phyloP scores from a whole-genome alignment of 306 rosid genomes.

The Sicyos baderoa region DNA sequence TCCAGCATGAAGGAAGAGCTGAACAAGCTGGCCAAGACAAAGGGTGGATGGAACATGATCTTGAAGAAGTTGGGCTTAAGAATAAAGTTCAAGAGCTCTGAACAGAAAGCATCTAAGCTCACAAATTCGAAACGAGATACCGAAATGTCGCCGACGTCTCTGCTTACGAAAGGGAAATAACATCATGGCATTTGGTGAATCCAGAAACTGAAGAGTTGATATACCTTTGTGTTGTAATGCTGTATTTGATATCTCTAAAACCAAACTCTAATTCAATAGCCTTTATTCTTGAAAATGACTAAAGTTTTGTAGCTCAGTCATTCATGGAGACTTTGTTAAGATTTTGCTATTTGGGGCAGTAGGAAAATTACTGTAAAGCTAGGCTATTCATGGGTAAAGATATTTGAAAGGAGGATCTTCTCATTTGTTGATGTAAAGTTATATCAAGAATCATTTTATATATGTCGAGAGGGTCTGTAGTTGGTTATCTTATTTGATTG shows the following conservation, averaged over 20 bases:
- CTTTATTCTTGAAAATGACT: neutral
- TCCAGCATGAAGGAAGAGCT: conserved; percentile 62
- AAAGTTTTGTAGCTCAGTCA: neutral
- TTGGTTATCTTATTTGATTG: too few relatives aligned
- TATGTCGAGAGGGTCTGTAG: too few relatives aligned
- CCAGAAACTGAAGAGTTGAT: neutral
- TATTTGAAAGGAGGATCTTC: too few relatives aligned
- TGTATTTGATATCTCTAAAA: conserved; percentile 7
- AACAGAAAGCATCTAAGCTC: conserved; percentile 32
- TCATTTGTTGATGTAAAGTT: too few relatives aligned
- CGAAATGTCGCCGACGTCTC: conserved; percentile 19
- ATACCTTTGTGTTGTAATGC: neutral
- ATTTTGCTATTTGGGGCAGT: neutral
- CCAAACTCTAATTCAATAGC: conserved; percentile 7
- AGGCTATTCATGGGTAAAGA: neutral
- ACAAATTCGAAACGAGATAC: conserved; percentile 36
- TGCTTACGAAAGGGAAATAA: neutral
- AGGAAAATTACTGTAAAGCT: neutral
- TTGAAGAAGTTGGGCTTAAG: conserved; percentile 50
- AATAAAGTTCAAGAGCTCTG: conserved; percentile 38
- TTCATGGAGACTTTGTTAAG: neutral
- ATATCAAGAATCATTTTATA: too few relatives aligned
- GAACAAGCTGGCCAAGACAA: conserved; percentile 64
- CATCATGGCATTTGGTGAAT: neutral
- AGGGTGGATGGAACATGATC: conserved; percentile 56